These are phyloP conservation scores for Xylariaceae sp. DNA, from an alignment of 2,329 filamentous ascomycete genomes.

Conservation along the genomic window DNA sequence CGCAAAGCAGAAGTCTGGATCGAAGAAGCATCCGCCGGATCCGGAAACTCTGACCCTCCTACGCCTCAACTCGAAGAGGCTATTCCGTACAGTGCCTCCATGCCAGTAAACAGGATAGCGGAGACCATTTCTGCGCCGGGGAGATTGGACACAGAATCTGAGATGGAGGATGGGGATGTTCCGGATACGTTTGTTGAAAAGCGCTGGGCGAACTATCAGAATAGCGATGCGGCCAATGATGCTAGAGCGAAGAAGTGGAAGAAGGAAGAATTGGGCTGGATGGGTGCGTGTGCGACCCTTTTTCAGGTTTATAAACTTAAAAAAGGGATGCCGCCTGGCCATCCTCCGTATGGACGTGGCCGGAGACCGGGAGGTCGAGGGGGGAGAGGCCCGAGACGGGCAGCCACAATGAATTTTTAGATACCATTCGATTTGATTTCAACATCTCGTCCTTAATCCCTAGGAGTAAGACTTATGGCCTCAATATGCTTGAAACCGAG, in stretches of 20 bases:
- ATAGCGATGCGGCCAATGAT: not conserved
- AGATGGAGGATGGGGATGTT: conserved; percentile 2
- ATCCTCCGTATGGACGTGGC: not conserved
- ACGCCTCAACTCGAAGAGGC: conserved; percentile 18
- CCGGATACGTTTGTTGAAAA: conserved; percentile 10
- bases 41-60: not conserved
- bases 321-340: conserved; percentile 21
- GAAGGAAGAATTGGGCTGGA: conserved; percentile 45
- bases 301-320: conserved; percentile 32
- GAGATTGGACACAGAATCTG: not conserved
- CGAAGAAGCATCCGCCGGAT: conserved; percentile 32
- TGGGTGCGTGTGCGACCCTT: conserved; percentile 43
- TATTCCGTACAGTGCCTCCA: conserved; percentile 7
- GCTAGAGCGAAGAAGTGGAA: conserved; percentile 38
- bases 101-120: conserved; percentile 16
- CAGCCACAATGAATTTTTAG: too few species aligned
- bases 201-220: conserved; percentile 2
- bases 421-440: too few species aligned
- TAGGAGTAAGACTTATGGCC: too few species aligned
- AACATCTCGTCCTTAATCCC: too few species aligned
- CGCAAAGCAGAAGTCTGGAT: conserved; percentile 47
- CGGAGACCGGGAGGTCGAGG: not conserved
- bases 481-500: too few species aligned
- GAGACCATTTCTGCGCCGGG: conserved; percentile 10
- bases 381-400: not conserved